phyloP scores from a whole-genome alignment of 129 eudicot genomes.

The Artemisia tridentata region DNA sequence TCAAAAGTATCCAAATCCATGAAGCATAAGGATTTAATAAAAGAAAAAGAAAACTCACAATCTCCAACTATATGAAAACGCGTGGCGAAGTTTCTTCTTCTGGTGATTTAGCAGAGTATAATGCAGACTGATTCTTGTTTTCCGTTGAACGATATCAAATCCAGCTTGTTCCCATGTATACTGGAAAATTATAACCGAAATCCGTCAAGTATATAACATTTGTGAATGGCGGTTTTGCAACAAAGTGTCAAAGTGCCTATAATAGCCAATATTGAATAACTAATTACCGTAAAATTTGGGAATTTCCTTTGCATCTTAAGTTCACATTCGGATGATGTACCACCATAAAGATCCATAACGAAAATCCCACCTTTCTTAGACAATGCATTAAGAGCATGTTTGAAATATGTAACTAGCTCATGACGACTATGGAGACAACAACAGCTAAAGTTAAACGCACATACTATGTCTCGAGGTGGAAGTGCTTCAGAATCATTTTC shows the following conservation, averaged over 20 bases:
- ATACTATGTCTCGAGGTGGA: slow-evolving; percentile 82
- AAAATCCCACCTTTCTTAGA: slow-evolving; percentile 81
- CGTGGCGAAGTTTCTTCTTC: slow-evolving; percentile 80
- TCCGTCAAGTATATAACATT: no score
- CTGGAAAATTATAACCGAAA: slow-evolving; percentile 24
- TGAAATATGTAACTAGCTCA: slow-evolving; percentile 88
- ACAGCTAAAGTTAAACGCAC: slow-evolving; percentile 97
- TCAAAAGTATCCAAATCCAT: not conserved
- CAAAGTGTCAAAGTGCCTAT: not conserved
- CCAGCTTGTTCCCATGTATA: slow-evolving; percentile 97
- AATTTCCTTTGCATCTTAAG: slow-evolving; percentile 87
- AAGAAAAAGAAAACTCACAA: slow-evolving; percentile 41
- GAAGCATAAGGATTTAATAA: not conserved
- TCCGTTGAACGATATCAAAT: slow-evolving; percentile 80
- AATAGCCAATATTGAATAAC: not conserved
- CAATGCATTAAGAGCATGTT: slow-evolving; percentile 55
- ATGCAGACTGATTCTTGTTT: slow-evolving; percentile 94
- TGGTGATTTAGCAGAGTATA: slow-evolving; percentile 64
- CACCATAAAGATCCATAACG: slow-evolving; percentile 98
- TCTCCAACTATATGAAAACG: slow-evolving; percentile 98
- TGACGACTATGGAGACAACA: slow-evolving; percentile 84
- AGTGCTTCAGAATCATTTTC: slow-evolving; percentile 37
- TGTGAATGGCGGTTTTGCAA: no score
- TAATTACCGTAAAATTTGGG: slow-evolving; percentile 79
- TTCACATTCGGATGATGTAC: slow-evolving; percentile 88